These are phyloP conservation scores for Pichia phayaonensis DNA, from an alignment of 805 yeast genomes.

Conservation along the genomic window DNA sequence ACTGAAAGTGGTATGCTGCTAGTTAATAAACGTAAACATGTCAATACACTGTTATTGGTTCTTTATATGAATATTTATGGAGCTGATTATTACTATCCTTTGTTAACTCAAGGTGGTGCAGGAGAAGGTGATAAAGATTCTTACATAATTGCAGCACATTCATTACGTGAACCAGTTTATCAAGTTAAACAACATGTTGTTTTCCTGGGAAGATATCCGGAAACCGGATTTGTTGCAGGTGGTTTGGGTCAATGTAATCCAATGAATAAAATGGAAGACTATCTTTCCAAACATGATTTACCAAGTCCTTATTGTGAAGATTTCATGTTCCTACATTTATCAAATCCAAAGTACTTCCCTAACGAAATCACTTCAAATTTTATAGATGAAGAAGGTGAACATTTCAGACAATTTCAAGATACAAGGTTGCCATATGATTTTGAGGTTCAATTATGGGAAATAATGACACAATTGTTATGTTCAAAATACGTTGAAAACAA, in stretches of 20 bases:
- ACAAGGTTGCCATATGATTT: slow-evolving; percentile 28
- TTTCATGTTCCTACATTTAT: slow-evolving; percentile 47
- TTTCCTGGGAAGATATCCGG: slow-evolving; percentile 43
- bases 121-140: slow-evolving; percentile 82
- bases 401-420: slow-evolving; percentile 29
- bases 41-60: slow-evolving; percentile 47
- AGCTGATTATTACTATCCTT: slow-evolving; percentile 55
- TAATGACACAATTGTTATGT: slow-evolving; percentile 32
- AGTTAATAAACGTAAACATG: slow-evolving; percentile 49
- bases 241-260: slow-evolving; percentile 38
- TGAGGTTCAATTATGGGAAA: slow-evolving; percentile 34
- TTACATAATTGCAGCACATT: slow-evolving; percentile 60
- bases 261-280: slow-evolving; percentile 29
- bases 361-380: slow-evolving; percentile 8
- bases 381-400: slow-evolving; percentile 13
- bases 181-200: slow-evolving; percentile 48
- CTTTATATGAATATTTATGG: slow-evolving; percentile 61
- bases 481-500: slow-evolving; percentile 9
- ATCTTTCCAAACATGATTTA: slow-evolving; percentile 10
- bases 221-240: slow-evolving; percentile 30
- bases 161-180: slow-evolving; percentile 17
- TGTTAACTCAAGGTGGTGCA: slow-evolving; percentile 62
- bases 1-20: slow-evolving; percentile 65
- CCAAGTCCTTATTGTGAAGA: slow-evolving; percentile 13
- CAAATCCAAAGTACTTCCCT: slow-evolving; percentile 47